Evolutionary conservation across 192 early-diverging fungal genomes (phyloP).

Genomic region (Coemansia sp.): DNA sequence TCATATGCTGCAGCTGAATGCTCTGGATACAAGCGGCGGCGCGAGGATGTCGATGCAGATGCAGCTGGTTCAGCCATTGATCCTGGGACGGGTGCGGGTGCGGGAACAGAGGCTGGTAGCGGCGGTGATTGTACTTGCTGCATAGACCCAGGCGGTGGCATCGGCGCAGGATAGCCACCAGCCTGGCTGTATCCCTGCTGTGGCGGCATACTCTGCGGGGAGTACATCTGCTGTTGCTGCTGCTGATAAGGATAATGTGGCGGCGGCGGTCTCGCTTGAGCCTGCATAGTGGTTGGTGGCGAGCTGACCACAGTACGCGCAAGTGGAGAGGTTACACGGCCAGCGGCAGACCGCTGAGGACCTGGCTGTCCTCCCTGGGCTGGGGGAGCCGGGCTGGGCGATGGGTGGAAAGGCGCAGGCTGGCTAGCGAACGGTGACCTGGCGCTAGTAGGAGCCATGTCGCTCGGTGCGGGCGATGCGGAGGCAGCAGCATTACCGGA

Average conservation of each 20-base stretch:
- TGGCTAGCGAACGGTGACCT: conserved; percentile 44
- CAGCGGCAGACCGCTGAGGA: conserved; percentile 11
- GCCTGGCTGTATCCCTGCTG: conserved; percentile 17
- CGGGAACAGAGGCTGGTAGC: not conserved
- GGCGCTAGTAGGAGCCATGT: not conserved
- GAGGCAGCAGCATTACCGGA: not conserved
- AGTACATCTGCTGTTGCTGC: conserved; percentile 9
- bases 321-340: conserved; percentile 43
- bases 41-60: conserved; percentile 14
- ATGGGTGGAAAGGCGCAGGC: conserved; percentile 31
- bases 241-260: conserved; percentile 8
- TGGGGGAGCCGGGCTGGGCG: conserved; percentile 23
- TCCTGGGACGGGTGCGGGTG: not conserved
- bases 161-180: conserved; percentile 4
- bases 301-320: conserved; percentile 20
- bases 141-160: not conserved
- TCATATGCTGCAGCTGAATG: conserved; percentile 29
- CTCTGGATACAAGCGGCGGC: conserved; percentile 44
- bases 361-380: conserved; percentile 20
- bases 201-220: conserved; percentile 7
- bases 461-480: conserved; percentile 14
- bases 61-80: not conserved
- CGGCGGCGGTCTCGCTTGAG: conserved; percentile 22
- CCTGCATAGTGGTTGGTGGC: conserved; percentile 11
- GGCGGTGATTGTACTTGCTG: conserved; percentile 8